Evolutionary conservation across 1,284 basidiomycete genomes (phyloP), one percentile per base, ranked within the genome.

Genomic region (Moniliella sp.): DNA sequence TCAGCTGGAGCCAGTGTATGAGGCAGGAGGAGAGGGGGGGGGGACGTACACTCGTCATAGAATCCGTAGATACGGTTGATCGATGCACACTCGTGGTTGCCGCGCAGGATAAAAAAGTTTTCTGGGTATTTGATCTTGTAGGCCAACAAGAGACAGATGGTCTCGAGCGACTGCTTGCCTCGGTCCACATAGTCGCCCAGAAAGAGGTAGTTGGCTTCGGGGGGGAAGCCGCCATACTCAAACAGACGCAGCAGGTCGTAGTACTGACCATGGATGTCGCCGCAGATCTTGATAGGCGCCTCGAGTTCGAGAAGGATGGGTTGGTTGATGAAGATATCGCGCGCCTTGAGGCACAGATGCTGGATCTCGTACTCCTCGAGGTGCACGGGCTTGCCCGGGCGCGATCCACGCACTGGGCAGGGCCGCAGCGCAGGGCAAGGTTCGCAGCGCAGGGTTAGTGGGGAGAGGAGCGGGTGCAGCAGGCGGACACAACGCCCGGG

Each of bases 101-200:
- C 82, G 50, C 82, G 71, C 42, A 88, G 70, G 59, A 88, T 80
- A 67, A 88, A 88, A 65, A 88, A 88, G 68, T 88, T 88, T 71
- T 88, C 82, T 33, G 82, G 83, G 67, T 88, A 88, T 71, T 88
- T 88, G 72, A 88, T 88, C 72, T 97, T 97, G 61, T 84, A 84
- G 31, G 79, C 78, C 44, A 84, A 73, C 37, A 84, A 69, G 13
- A 48, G n/a, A n/a, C 80, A 84, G 62, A 88, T 88, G 15, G 83
- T 86, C 66, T 88, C 83, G 46, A 88, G 71, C 32, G 75, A 78
- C 64, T 86, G 82, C 65, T 88, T 88, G 52, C 83, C 82, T 62
- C 82, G 74, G 66, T 88, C 83, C 52, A 88, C 83, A 60, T 86
- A 88, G 65, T 86, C 82, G 42, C 82, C 82, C 30, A 88, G 72